Base-by-base conservation (phyloP, 2,329 filamentous ascomycete genomes). In the Aphanoascus verrucosus region DNA sequence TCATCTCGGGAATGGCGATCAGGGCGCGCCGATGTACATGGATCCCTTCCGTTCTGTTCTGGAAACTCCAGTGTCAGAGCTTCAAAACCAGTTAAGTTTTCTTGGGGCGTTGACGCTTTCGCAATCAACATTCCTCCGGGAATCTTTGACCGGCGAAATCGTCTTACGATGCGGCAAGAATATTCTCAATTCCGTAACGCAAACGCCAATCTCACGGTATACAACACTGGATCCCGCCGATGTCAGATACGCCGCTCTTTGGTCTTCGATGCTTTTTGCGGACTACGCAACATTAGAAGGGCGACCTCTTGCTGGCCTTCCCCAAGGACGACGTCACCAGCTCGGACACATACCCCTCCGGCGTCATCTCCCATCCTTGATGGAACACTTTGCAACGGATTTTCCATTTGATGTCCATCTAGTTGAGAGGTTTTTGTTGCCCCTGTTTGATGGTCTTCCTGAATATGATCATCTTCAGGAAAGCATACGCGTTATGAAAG, bases 161-260 rank as follows among this genome's bases (percentile, higher is more conserved):
- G 81, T 89, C 6, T 75, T 86, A 60, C 82, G 89, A 51, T 86
- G 85, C 8, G 83, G 84, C 12, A 82, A 84, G 61, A 96, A 94
- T 68, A 90, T 97, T 59, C 77, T 86, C 61, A 82, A 82, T 44
- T 86, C 86, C 1, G 74, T 88, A 43, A 75, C 82, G 62, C 73
- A 79, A 64, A 68, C 67, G 68, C 56, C 62, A 66, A 63, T 65
- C 64, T 61, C 66, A 64, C 59, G 65, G 35, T 53, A 53, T 31
- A 62, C 67, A 19, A 65, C 67, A n/a, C 69, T 78, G 45, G 76
- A 85, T 64, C 70, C 78, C 58, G 75, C 79, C 51, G 74, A 75
- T 41, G 81, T 85, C 2, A 77, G 83, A 57, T 93, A 93, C 67
- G 81, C 83, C 41, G 80, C 84, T 48, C 74, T 86, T 44, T 94